Evolutionary conservation across 345 rosid species (phyloP).

Genomic region (Alliaria petiolata): DNA sequence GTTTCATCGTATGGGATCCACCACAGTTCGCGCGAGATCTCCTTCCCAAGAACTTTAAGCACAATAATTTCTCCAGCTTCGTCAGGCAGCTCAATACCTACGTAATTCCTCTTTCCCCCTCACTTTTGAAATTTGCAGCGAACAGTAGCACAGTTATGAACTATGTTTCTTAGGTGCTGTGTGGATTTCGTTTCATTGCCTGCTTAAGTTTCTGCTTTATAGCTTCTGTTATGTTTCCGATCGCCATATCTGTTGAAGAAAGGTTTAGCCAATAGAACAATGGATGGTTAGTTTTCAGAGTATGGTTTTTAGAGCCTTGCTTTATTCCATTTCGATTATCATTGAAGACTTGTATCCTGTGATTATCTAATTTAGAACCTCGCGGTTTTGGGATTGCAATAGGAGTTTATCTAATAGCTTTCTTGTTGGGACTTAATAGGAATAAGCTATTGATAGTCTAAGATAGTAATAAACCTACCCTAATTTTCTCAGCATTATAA

Average conservation of each 20-base stretch:
- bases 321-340: not conserved
- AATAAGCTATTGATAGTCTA: not conserved
- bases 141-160: no score
- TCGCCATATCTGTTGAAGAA: no score
- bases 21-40: constrained; percentile 85
- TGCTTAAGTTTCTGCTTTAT: not conserved
- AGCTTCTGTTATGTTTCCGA: not conserved
- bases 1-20: constrained; percentile 91
- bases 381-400: not conserved
- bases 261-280: not conserved
- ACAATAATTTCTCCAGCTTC: constrained; percentile 89
- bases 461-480: constrained; percentile 31
- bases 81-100: constrained; percentile 88
- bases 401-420: no score
- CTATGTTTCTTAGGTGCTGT: not conserved
- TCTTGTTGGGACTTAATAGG: not conserved
- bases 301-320: not conserved
- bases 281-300: not conserved
- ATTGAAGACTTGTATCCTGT: not conserved
- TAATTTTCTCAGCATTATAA: constrained; percentile 45
- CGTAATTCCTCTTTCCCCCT: constrained; percentile 30
- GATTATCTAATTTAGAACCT: not conserved
- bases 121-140: no score
- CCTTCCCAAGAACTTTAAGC: constrained; percentile 83
- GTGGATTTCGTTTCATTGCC: not conserved